These are phyloP conservation scores for Aquilaria malaccensis DNA, from an alignment of 345 rosid genomes.

Conservation along the genomic window DNA sequence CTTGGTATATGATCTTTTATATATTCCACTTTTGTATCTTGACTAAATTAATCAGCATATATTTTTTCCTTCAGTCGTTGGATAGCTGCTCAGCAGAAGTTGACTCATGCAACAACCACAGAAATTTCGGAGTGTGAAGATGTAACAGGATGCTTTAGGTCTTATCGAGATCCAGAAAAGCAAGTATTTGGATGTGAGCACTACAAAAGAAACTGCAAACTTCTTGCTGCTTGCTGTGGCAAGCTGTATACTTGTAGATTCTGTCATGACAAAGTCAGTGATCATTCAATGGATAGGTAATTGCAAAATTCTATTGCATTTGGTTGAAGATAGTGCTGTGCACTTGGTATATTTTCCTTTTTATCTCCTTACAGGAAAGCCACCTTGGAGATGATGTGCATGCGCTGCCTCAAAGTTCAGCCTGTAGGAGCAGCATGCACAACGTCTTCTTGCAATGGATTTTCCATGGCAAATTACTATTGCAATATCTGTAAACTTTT, in stretches of 20 bases:
- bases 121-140: constrained; percentile 40
- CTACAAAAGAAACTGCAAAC: constrained; percentile 66
- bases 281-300: constrained; percentile 69
- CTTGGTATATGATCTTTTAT: neutral
- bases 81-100: constrained; percentile 69
- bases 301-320: neutral
- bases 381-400: constrained; percentile 70
- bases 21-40: neutral
- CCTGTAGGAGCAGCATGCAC: constrained; percentile 43
- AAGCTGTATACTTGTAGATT: constrained; percentile 58
- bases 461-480: constrained; percentile 57
- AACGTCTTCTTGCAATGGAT: constrained; percentile 43
- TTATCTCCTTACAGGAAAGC: constrained; percentile 39
- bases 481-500: constrained; percentile 90
- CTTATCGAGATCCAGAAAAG: constrained; percentile 44
- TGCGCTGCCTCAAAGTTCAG: constrained; percentile 54
- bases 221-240: constrained; percentile 66
- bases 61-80: constrained; percentile 42
- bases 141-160: constrained; percentile 29
- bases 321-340: constrained; percentile 9
- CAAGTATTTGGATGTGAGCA: constrained; percentile 57
- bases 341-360: constrained; percentile 12
- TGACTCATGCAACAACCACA: constrained; percentile 23
- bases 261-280: constrained; percentile 70
- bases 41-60: constrained; percentile 1